These are phyloP conservation scores for Vaccinium macrocarpon DNA, from an alignment of 148 eudicot genomes.

Conservation along the genomic window DNA sequence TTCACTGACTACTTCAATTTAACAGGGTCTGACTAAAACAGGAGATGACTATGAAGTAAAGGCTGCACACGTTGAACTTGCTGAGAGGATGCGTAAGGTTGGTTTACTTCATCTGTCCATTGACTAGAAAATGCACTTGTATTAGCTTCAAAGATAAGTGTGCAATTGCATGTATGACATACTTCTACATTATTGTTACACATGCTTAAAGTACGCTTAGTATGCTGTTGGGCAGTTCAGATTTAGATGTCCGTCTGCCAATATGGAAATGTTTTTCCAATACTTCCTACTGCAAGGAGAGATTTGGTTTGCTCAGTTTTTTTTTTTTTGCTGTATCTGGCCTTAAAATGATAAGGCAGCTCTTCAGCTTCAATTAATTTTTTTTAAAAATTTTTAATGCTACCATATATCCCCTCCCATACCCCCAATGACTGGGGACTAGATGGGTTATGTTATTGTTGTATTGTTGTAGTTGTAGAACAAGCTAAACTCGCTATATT, in stretches of 20 bases:
- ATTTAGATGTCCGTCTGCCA: background rate
- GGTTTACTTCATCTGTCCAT: conserved; percentile 13
- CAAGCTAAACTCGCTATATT: background rate
- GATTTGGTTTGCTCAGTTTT: background rate
- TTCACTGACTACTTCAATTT: conserved; percentile 1
- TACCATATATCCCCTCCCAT: background rate
- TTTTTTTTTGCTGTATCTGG: background rate
- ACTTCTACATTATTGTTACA: background rate
- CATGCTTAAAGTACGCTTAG: background rate
- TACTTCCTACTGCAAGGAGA: background rate
- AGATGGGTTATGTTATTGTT: too few relatives aligned
- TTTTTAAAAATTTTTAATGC: background rate
- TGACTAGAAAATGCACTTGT: background rate
- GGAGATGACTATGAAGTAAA: conserved; percentile 96
- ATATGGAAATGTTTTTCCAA: background rate
- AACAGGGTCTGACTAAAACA: conserved; percentile 89
- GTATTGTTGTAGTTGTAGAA: background rate
- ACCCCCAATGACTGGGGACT: too few relatives aligned
- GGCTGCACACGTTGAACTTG: conserved; percentile 98
- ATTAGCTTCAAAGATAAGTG: background rate
- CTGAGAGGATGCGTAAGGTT: conserved; percentile 99
- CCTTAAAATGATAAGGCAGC: conserved; percentile 1
- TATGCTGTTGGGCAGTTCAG: background rate
- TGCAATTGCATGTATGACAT: background rate
- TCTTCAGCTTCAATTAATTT: background rate